Base-by-base conservation (phyloP, 305 asterid species). In the Ajuga reptans region DNA sequence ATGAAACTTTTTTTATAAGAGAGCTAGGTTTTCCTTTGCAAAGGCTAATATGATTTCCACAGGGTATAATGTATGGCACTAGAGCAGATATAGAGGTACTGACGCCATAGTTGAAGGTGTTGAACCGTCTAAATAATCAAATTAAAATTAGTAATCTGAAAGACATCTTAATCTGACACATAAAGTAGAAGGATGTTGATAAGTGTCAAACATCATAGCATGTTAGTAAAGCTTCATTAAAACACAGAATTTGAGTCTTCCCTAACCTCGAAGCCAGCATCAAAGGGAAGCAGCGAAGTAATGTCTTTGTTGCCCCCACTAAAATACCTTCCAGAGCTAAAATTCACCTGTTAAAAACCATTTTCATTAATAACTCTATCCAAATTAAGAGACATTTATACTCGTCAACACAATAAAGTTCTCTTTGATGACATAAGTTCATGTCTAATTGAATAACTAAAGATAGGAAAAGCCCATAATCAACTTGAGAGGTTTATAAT, bases 201-300 rank as follows among this genome's bases (percentile, higher is more conserved):
- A 60, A 67, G 43, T 12, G n/a, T 21, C 8, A 50, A n/a, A 46
- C 66, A 43, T 58, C 64, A 57, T 47, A 59, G 17, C 64, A 66
- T 45, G 53, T 73, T 51, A 0, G 9, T 11, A 58, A 62, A 55
- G 62, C 60, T 71, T 75, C 72, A 64, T 31, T 24, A 49, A 54
- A 76, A 57, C 72, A 72, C 51, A 60, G 66, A 49, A 21, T 14
- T 18, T 1, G 47, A 24, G 54, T 59, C 69, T 54, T 62, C 64
- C 36, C 81, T 45, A 46, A 92, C 98, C 98, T 92, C 98, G 29
- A 92, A 90, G 18, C 98, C 98, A 81, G 94, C 96, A 90, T 92
- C 97, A 73, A 88, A 86, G 29, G 98, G 98, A 68, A 92, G 98
- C 76, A 69, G 82, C 43, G 96, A 85, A 50, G 80, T 73, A 72